phyloP scores from a whole-genome alignment of 208 protist species.

The Trypanosoma scelopori region DNA sequence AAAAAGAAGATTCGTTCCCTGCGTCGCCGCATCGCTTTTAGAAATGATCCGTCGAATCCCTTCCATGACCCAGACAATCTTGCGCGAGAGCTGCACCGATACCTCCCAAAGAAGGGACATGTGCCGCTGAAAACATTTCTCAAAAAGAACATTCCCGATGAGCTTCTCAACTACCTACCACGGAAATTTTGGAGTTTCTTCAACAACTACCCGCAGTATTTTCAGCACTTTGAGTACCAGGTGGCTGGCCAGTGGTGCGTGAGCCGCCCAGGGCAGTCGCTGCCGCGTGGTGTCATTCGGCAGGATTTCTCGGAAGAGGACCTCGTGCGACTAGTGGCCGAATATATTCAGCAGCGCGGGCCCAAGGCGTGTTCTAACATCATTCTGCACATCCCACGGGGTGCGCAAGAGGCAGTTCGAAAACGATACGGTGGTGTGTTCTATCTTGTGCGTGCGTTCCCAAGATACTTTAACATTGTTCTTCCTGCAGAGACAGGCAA shows the following conservation, averaged over 20 bases:
- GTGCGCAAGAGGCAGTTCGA: slow-evolving; percentile 71
- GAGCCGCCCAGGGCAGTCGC: slow-evolving; percentile 61
- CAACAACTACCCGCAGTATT: slow-evolving; percentile 82
- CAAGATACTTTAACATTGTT: slow-evolving; percentile 85
- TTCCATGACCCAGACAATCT: slow-evolving; percentile 90
- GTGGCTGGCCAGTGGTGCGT: slow-evolving; percentile 68
- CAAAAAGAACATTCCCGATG: slow-evolving; percentile 63
- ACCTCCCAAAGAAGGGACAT: slow-evolving; percentile 75
- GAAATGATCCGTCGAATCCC: slow-evolving; percentile 80
- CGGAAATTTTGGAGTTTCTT: slow-evolving; percentile 78
- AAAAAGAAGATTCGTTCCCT: slow-evolving; percentile 66
- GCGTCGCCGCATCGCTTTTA: slow-evolving; percentile 82
- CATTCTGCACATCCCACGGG: slow-evolving; percentile 65
- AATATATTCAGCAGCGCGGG: slow-evolving; percentile 62
- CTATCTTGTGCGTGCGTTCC: slow-evolving; percentile 70
- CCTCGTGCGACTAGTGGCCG: slow-evolving; percentile 73
- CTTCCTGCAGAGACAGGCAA: slow-evolving; percentile 63
- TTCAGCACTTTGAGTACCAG: slow-evolving; percentile 84
- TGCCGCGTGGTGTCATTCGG: slow-evolving; percentile 83
- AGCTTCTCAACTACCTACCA: slow-evolving; percentile 76
- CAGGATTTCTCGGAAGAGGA: slow-evolving; percentile 78
- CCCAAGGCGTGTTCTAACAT: slow-evolving; percentile 40
- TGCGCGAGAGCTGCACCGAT: slow-evolving; percentile 72
- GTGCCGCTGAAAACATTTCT: slow-evolving; percentile 66
- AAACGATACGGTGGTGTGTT: slow-evolving; percentile 78